Evolutionary conservation across 805 yeast genomes (phyloP).

Genomic region (Tetrapisispora taiwanensis): DNA sequence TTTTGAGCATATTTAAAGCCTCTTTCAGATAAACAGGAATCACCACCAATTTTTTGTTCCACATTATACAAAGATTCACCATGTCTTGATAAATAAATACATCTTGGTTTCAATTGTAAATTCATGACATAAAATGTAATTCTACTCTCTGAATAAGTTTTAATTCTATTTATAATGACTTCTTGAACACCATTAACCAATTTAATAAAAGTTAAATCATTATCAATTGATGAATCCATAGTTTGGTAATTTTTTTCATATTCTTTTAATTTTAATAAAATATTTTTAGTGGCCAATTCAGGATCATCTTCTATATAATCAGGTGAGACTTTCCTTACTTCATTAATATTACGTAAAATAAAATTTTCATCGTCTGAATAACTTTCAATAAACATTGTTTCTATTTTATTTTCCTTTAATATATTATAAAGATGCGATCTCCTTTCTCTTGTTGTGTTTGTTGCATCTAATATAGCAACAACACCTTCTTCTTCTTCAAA

Average conservation of each 20-base stretch:
- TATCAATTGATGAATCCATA: constrained; percentile 46
- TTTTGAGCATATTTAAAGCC: constrained; percentile 77
- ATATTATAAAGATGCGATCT: constrained; percentile 54
- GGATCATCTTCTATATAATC: constrained; percentile 64
- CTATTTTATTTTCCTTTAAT: constrained; percentile 56
- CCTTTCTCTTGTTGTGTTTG: constrained; percentile 70
- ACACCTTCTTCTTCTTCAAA: constrained; percentile 68
- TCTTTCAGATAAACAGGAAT: constrained; percentile 72
- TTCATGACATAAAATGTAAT: constrained; percentile 95
- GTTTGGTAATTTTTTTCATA: constrained; percentile 75
- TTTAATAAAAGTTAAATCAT: constrained; percentile 72
- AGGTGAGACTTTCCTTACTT: constrained; percentile 80
- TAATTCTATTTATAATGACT: constrained; percentile 78
- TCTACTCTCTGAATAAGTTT: constrained; percentile 80
- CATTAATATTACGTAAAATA: constrained; percentile 68
- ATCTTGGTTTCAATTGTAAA: constrained; percentile 82
- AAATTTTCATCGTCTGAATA: constrained; percentile 78
- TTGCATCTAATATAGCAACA: constrained; percentile 91
- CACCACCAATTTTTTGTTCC: constrained; percentile 94
- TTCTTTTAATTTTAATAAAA: constrained; percentile 58
- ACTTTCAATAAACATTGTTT: constrained; percentile 87
- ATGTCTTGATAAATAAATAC: constrained; percentile 89
- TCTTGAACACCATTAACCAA: constrained; percentile 81
- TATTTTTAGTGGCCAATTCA: constrained; percentile 63
- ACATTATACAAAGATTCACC: constrained; percentile 91